Conservation (phyloP, 2,329 filamentous ascomycete species). For the Bisporella sp. region DNA sequence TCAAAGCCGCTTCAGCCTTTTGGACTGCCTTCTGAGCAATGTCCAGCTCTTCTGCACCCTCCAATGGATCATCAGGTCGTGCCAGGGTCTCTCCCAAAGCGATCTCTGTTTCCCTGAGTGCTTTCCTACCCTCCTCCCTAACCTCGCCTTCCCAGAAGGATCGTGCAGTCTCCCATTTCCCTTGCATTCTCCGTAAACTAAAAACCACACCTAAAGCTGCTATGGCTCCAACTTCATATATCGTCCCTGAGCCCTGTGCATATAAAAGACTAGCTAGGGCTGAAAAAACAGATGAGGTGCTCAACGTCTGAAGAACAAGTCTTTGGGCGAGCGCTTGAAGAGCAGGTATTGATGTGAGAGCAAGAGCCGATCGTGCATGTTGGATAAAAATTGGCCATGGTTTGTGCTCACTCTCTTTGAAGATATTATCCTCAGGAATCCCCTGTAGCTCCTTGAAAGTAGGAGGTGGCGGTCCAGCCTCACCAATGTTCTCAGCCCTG, state of each 20-base stretch:
- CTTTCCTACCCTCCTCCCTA: conserved; percentile 59
- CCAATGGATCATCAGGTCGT: conserved; percentile 7
- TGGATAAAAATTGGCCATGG: conserved; percentile 71
- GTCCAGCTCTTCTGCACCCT: conserved; percentile 14
- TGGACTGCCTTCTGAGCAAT: conserved; percentile 15
- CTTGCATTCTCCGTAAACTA: conserved; percentile 53
- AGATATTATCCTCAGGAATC: conserved; percentile 11
- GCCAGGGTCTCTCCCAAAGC: conserved; percentile 42
- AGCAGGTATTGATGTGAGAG: conserved; percentile 59
- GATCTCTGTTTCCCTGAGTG: conserved; percentile 48
- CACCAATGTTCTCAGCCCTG: background rate
- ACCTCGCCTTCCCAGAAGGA: conserved; percentile 59
- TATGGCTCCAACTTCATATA: conserved; percentile 57
- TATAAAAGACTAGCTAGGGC: conserved; percentile 51
- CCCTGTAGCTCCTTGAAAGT: conserved; percentile 15
- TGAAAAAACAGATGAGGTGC: conserved; percentile 57
- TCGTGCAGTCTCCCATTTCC: conserved; percentile 54
- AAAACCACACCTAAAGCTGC: conserved; percentile 54
- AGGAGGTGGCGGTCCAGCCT: conserved; percentile 11
- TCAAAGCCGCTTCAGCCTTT: conserved; percentile 14
- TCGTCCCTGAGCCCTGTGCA: conserved; percentile 43
- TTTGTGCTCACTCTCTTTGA: conserved; percentile 9
- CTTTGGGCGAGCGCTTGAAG: conserved; percentile 67
- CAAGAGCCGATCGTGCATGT: conserved; percentile 59
- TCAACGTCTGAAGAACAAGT: conserved; percentile 64